Base-by-base conservation (phyloP, 805 yeast species). In the Spathaspora arborariae region DNA sequence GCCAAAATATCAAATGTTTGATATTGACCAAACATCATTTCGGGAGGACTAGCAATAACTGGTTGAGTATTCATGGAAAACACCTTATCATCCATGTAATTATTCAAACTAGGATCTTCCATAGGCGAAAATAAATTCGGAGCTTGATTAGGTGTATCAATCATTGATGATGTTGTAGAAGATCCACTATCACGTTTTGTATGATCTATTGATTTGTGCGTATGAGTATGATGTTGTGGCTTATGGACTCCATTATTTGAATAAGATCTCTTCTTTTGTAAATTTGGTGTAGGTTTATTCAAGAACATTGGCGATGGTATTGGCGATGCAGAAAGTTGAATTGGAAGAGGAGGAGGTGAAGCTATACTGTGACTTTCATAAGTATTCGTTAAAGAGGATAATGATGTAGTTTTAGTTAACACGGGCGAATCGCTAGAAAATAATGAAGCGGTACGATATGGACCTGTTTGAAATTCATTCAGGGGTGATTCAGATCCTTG, bases 281-380 rank as follows among this genome's bases (percentile, higher is more conserved):
- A 43, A 13, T 42, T 6, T 26, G 56, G 48, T 9, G 51, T 38
- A 19, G 39, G 24, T 13, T 20, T 19, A 37, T 4, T 16, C 21
- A 19, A 20, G 24, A 16, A 10, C 15, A 37, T 18, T 15, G 47
- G 47, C 4, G 19, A n/a, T 7, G 44, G 9, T 2, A 19, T 24
- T 1, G 44, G 27, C 20, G 45, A 21, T 6, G 10, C 3, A 16
- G 45, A 5, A 5, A 44, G 21, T 9, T 8, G 15, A n/a, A 27
- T 20, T 11, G 43, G 7, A 10, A n/a, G 26, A 13, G 7, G 11
- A 9, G 40, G 39, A 9, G 50, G 50, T 10, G 47, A 59, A 16
- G 52, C 33, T 13, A 65, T 48, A 3, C 51, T 58, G 26, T 63
- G 69, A 21, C 46, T 53, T 41, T 68, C 72, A 42, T 64, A 52